Evolutionary conservation across 257 asterid species (phyloP).

Genomic region (Rehmannia glutinosa): DNA sequence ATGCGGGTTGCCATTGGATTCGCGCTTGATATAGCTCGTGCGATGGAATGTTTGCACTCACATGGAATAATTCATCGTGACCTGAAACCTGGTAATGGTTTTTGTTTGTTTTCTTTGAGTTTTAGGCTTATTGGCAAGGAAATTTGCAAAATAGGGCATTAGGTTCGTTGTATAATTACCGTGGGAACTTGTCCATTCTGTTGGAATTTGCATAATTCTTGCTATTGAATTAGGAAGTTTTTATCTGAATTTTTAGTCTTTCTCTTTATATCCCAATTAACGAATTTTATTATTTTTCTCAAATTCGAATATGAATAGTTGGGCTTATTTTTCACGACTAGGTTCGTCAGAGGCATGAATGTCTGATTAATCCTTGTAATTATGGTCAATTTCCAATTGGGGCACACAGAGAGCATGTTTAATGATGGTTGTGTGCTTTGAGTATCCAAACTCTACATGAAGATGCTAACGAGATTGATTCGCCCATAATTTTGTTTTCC

Average conservation of each 20-base stretch:
- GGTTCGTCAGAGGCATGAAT: neutral
- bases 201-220: neutral
- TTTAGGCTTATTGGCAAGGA: neutral
- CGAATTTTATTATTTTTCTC: too few relatives aligned
- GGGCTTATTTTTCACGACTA: too few relatives aligned
- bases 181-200: too few relatives aligned
- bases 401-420: too few relatives aligned
- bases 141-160: neutral
- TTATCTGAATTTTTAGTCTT: too few relatives aligned
- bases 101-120: neutral
- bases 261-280: too few relatives aligned
- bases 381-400: too few relatives aligned
- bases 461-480: neutral
- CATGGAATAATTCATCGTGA: slow-evolving; percentile 89
- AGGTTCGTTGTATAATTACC: neutral
- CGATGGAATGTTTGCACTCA: slow-evolving; percentile 84
- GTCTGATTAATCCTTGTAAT: neutral
- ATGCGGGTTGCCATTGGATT: slow-evolving; percentile 65
- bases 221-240: neutral
- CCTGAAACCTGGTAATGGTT: slow-evolving; percentile 64
- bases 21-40: slow-evolving; percentile 88
- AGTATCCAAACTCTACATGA: too few relatives aligned
- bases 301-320: too few relatives aligned
- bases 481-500: too few relatives aligned
- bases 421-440: too few relatives aligned